Evolutionary conservation across 768 basidiomycete genomes (phyloP).

Genomic region (Gymnopilus junonius): DNA sequence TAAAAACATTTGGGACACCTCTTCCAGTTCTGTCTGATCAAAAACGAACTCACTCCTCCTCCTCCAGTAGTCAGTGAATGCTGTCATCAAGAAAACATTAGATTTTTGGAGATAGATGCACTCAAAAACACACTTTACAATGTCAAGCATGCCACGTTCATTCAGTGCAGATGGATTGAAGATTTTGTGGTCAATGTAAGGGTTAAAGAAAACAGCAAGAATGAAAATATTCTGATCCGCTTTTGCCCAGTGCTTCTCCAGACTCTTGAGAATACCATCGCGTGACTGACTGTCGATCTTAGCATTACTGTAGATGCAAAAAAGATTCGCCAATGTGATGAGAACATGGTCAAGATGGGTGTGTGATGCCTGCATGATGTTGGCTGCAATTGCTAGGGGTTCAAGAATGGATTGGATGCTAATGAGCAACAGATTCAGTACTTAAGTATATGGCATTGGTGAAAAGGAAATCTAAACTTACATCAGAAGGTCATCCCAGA

Average conservation of each 20-base stretch:
- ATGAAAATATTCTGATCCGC: too few species aligned
- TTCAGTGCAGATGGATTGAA: conserved; percentile 7
- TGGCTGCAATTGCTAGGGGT: conserved; percentile 40
- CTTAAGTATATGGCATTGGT: too few species aligned
- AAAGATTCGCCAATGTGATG: conserved; percentile 33
- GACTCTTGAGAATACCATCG: conserved; percentile 22
- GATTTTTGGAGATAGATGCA: background rate
- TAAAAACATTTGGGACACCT: conserved; percentile 1
- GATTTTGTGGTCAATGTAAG: conserved; percentile 13
- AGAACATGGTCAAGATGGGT: conserved; percentile 35
- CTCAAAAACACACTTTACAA: background rate
- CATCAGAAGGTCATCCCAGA: conserved; percentile 27
- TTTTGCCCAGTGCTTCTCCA: conserved; percentile 36
- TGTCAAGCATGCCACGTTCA: background rate
- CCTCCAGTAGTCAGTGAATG: conserved; percentile 1
- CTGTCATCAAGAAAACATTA: background rate
- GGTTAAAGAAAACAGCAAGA: conserved; percentile 38
- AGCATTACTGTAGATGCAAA: conserved; percentile 18
- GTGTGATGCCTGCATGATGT: conserved; percentile 30
- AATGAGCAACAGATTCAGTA: too few species aligned
- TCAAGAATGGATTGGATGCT: conserved; percentile 26
- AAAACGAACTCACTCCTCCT: too few species aligned
- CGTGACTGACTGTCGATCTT: conserved; percentile 13
- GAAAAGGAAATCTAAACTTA: background rate
- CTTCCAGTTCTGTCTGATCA: background rate